Evolutionary conservation across 352 stramenopile genomes (phyloP).

Genomic region (Phytopythium boreale): DNA sequence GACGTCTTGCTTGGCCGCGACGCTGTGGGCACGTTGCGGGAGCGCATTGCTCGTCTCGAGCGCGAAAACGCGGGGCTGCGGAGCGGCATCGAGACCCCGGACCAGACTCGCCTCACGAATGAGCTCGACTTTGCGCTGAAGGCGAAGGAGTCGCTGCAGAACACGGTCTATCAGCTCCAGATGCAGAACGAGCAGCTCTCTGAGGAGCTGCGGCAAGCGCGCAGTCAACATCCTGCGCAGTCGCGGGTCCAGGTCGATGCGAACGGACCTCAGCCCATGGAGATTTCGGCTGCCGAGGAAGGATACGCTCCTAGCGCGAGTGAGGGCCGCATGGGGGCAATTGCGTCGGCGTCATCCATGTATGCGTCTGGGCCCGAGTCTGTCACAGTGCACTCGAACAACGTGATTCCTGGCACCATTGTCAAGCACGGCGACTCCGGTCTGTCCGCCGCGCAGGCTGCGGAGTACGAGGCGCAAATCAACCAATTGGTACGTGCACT

Average conservation of each 20-base stretch:
- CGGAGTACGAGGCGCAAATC: constrained; percentile 72
- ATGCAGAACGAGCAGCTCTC: constrained; percentile 70
- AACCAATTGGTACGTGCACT: constrained; percentile 55
- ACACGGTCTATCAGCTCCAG: constrained; percentile 66
- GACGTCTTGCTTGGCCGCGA: constrained; percentile 68
- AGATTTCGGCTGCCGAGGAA: constrained; percentile 22
- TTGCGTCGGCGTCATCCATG: neutral
- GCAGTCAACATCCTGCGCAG: constrained; percentile 30
- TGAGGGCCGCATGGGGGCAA: neutral
- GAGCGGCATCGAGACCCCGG: constrained; percentile 40
- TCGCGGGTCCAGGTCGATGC: constrained; percentile 15
- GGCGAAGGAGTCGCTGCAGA: constrained; percentile 69
- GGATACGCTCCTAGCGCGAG: constrained; percentile 12
- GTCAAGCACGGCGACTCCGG: constrained; percentile 8
- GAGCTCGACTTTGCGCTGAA: constrained; percentile 80
- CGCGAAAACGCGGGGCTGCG: constrained; percentile 73
- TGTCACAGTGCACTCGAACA: constrained; percentile 1
- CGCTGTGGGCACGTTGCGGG: constrained; percentile 47
- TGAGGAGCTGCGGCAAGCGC: constrained; percentile 50
- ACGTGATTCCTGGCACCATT: neutral
- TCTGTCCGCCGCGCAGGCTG: constrained; percentile 44
- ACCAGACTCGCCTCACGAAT: constrained; percentile 49
- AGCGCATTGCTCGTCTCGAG: constrained; percentile 67
- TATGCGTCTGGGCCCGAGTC: constrained; percentile 2
- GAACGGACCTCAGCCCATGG: constrained; percentile 36